phyloP scores from a whole-genome alignment of 1,284 basidiomycete species.

The Apiotrichum akiyoshidainum region DNA sequence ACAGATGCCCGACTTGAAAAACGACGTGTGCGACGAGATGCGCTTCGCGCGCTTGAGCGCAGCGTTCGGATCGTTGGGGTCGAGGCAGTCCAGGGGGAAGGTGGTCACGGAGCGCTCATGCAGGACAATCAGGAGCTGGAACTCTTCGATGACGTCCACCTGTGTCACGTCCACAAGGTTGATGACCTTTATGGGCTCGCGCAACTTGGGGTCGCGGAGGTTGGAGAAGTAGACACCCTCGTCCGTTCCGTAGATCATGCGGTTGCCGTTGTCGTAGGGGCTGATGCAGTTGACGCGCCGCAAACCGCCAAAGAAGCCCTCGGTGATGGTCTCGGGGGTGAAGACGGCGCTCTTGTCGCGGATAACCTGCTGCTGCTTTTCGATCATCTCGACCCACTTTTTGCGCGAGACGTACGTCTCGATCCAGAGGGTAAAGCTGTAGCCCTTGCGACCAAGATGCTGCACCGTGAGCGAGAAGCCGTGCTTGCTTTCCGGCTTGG shows the following conservation, averaged over 20 bases:
- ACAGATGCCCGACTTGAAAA: conserved; percentile 96
- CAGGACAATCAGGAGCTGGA: conserved; percentile 89
- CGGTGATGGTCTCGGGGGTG: conserved; percentile 77
- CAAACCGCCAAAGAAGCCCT: conserved; percentile 77
- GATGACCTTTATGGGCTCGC: conserved; percentile 86
- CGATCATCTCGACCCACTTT: conserved; percentile 93
- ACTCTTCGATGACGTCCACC: conserved; percentile 94
- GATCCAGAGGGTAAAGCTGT: conserved; percentile 90
- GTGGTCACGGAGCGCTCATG: conserved; percentile 96
- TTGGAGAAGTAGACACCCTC: conserved; percentile 95
- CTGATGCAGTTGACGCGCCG: conserved; percentile 92
- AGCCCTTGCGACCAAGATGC: conserved; percentile 89
- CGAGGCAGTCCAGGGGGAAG: conserved; percentile 83
- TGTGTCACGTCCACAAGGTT: conserved; percentile 86
- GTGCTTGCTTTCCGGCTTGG: conserved; percentile 71
- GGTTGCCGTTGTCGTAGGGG: conserved; percentile 82
- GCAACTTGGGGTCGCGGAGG: conserved; percentile 65
- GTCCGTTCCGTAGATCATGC: conserved; percentile 92
- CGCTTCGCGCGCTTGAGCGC: conserved; percentile 91
- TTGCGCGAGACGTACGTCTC: conserved; percentile 77
- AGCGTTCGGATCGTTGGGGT: conserved; percentile 82
- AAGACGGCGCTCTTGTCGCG: conserved; percentile 83
- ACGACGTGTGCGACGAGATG: conserved; percentile 92
- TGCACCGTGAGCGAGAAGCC: conserved; percentile 90
- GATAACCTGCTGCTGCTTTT: conserved; percentile 81